Conservation (phyloP, 2,329 filamentous ascomycete genomes). For the Capronia epimyces region DNA sequence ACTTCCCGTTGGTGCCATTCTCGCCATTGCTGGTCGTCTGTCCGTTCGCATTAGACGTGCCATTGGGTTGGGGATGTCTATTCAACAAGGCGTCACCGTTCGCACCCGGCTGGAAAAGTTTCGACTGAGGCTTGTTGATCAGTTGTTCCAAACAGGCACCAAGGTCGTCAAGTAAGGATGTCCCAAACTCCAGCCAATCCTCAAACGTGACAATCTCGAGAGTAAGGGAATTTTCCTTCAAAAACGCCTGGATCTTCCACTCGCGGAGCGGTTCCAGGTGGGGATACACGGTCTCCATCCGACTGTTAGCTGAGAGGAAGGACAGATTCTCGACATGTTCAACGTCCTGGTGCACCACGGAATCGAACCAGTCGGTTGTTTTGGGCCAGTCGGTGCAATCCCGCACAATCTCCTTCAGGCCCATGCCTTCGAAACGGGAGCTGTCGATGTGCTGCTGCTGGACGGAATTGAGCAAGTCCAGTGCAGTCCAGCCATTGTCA, state of each 20-base stretch:
- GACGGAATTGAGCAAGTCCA: not conserved
- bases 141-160: constrained; percentile 40
- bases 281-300: constrained; percentile 56
- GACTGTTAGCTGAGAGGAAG: constrained; percentile 34
- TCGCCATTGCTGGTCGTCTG: too few relatives aligned
- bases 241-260: constrained; percentile 60
- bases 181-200: constrained; percentile 51
- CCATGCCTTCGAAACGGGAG: constrained; percentile 52
- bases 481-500: constrained; percentile 43
- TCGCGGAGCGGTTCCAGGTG: constrained; percentile 52
- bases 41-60: too few relatives aligned
- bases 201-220: constrained; percentile 58
- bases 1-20: too few relatives aligned
- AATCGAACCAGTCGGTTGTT: constrained; percentile 45
- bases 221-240: constrained; percentile 47
- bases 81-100: not conserved
- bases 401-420: constrained; percentile 50
- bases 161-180: constrained; percentile 49
- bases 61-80: not conserved
- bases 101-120: not conserved
- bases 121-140: constrained; percentile 28
- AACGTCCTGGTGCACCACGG: constrained; percentile 56
- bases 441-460: constrained; percentile 54
- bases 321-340: constrained; percentile 54
- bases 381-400: constrained; percentile 44